phyloP scores from a whole-genome alignment of 371 early-diverging fungal genomes.

The Entomophthora muscae region DNA sequence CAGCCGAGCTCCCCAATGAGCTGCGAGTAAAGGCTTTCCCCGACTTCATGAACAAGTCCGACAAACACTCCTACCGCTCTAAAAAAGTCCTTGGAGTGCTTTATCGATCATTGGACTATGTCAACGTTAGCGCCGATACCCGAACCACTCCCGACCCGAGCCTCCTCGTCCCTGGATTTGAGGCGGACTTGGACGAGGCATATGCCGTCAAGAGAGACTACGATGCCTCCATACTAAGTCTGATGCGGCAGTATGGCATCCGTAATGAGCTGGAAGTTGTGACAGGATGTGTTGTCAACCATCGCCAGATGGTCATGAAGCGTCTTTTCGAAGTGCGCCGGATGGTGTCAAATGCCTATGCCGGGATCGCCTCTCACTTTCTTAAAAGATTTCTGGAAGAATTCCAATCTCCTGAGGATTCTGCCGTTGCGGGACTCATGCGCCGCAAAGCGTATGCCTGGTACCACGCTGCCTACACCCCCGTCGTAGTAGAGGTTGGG shows the following conservation, averaged over 20 bases:
- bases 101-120: slow-evolving; percentile 20
- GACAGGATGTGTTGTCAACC: slow-evolving; percentile 18
- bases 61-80: slow-evolving; percentile 32
- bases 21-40: slow-evolving; percentile 35
- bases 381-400: slow-evolving; percentile 23
- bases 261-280: slow-evolving; percentile 22
- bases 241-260: slow-evolving; percentile 51
- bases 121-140: slow-evolving; percentile 11
- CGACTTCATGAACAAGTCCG: slow-evolving; percentile 63
- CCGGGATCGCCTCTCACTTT: slow-evolving; percentile 20
- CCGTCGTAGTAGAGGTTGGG: not conserved
- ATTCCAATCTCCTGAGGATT: slow-evolving; percentile 13
- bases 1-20: slow-evolving; percentile 24
- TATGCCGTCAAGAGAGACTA: slow-evolving; percentile 19
- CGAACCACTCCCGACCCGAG: slow-evolving; percentile 20
- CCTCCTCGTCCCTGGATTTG: slow-evolving; percentile 28
- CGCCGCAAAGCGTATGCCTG: not conserved
- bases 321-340: slow-evolving; percentile 22
- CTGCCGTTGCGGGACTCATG: not conserved
- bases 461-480: not conserved
- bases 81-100: slow-evolving; percentile 39
- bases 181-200: slow-evolving; percentile 34
- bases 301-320: slow-evolving; percentile 6
- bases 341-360: slow-evolving; percentile 20
- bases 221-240: slow-evolving; percentile 25